Base-by-base conservation (phyloP, 495 filamentous ascomycete genomes). In the Patellaria atrata region DNA sequence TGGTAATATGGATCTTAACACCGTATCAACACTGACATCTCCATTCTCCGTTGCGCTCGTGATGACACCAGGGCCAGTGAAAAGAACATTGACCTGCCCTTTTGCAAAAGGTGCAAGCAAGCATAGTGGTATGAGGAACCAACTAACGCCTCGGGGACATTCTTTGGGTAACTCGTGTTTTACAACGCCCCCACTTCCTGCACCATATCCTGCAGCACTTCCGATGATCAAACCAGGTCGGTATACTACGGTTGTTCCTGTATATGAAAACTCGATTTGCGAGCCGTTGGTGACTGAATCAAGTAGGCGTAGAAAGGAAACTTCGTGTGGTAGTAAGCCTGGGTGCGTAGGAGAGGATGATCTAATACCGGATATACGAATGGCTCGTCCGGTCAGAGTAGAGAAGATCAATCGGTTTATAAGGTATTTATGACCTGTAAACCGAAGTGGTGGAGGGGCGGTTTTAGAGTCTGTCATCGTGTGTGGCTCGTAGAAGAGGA, bases 261-360 rank as follows among this genome's bases (percentile, higher is more conserved):
- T 94, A 58, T 91, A 82, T 11, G 83, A 89, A 45, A 99, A 91
- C 51, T 94, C 82, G 62, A 94, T 81, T 40, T 73, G 68, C 20
- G 82, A 79, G 62, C 91, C 91, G 70, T 99, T 99, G 52, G 91
- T 96, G 47, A 99, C 66, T 34, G 79, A 65, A 54, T 96, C 89
- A 45, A 99, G 75, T 5, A 99, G 77, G 32, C 91, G 89, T 12
- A 99, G 69, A 60, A 99, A 82, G 22, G 87, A 93, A 50, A 94
- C 74, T 62, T 99, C 91, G 62, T 91, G 79, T 30, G 82, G 74
- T 33, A 80, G 73, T 28, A 99, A 79, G 46, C 91, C 91, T 4
- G 89, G 83, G 44, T 77, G 70, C 11, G 79, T 83, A 30, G 77
- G 70, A 18, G 83, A 93, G 23, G 76, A 75, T 20, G 82, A 65